phyloP scores from a whole-genome alignment of 1,284 basidiomycete species.

The Calocybe gambosa region DNA sequence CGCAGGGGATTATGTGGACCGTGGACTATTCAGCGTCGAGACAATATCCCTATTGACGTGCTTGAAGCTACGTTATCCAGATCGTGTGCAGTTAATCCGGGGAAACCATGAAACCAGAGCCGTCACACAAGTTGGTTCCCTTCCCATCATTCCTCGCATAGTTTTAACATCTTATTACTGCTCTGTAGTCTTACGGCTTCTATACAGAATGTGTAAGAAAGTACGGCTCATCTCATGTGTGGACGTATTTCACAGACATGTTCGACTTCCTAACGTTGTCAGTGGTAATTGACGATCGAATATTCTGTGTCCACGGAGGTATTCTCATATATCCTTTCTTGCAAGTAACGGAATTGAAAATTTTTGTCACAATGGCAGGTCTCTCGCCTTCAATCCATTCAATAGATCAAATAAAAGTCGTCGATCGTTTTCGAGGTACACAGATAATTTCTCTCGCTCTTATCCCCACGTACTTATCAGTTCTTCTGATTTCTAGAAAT shows the following conservation, averaged over 20 bases:
- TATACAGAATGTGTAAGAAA: slow-evolving; percentile 98
- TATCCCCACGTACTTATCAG: slow-evolving; percentile 13
- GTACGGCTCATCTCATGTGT: slow-evolving; percentile 94
- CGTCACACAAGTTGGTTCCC: slow-evolving; percentile 81
- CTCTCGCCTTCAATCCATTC: slow-evolving; percentile 97
- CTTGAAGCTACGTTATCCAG: slow-evolving; percentile 95
- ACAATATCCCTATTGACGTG: slow-evolving; percentile 97
- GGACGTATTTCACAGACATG: slow-evolving; percentile 99
- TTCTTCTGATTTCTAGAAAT: slow-evolving; percentile 63
- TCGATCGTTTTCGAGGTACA: slow-evolving; percentile 92
- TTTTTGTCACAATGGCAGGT: too few species aligned
- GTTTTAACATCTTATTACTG: slow-evolving; percentile 18
- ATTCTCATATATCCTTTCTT: slow-evolving; percentile 21
- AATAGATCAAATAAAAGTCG: slow-evolving; percentile 99
- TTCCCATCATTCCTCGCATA: slow-evolving; percentile 14
- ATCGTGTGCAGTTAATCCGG: slow-evolving; percentile 93
- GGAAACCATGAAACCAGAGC: slow-evolving; percentile 98
- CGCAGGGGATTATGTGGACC: slow-evolving; percentile 95
- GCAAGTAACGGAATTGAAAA: too few species aligned
- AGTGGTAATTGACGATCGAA: slow-evolving; percentile 97
- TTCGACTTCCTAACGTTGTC: slow-evolving; percentile 98
- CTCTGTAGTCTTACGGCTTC: slow-evolving; percentile 90
- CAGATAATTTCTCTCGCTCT: slow-evolving; percentile 16
- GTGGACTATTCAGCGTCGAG: slow-evolving; percentile 96
- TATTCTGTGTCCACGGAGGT: slow-evolving; percentile 99